Percentiles rank a stretch among this genome's conserved stretches.
Evolutionary conservation across 2,329 filamentous ascomycete species (phyloP).

Genomic region (Stagonosporopsis cucurbitacearum): DNA sequence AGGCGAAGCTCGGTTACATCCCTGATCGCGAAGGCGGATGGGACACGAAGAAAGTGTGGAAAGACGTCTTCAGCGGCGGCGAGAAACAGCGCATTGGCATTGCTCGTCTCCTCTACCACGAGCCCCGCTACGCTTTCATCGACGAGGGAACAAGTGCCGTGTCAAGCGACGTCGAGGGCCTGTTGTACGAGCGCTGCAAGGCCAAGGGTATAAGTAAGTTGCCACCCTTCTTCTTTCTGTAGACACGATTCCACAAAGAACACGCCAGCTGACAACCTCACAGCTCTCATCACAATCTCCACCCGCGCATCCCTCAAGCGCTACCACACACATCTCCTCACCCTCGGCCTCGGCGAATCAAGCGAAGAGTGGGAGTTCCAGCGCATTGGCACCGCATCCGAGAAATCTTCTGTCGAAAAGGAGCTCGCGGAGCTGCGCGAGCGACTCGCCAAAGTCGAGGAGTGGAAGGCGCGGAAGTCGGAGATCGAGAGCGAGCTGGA

Average conservation of each 20-base stretch:
- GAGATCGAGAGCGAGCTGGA: slow-evolving; percentile 85
- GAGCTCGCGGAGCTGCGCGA: slow-evolving; percentile 86
- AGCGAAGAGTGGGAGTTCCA: slow-evolving; percentile 93
- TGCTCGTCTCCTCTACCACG: slow-evolving; percentile 89
- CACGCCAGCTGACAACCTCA: neutral
- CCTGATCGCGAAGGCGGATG: slow-evolving; percentile 92
- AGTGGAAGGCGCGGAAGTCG: slow-evolving; percentile 77
- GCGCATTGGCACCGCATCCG: slow-evolving; percentile 88
- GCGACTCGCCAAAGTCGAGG: slow-evolving; percentile 78
- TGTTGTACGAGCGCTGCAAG: slow-evolving; percentile 93
- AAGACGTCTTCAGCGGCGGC: slow-evolving; percentile 94
- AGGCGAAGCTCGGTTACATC: slow-evolving; percentile 85
- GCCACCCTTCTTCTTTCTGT: neutral
- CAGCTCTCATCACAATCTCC: slow-evolving; percentile 91
- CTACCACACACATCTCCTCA: slow-evolving; percentile 91
- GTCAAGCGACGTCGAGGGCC: slow-evolving; percentile 89
- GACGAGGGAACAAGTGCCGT: slow-evolving; percentile 97
- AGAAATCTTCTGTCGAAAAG: slow-evolving; percentile 92
- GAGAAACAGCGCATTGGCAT: slow-evolving; percentile 97
- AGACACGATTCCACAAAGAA: neutral
- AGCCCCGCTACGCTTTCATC: slow-evolving; percentile 91
- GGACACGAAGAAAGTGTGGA: slow-evolving; percentile 98
- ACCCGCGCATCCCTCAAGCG: slow-evolving; percentile 93
- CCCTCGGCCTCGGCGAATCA: slow-evolving; percentile 78
- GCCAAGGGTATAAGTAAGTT: slow-evolving; percentile 87